A percentile compares a stretch with the other conserved stretches of the same genome.
Conservation (phyloP, 1,284 basidiomycete species). For the Trametes hirsuta region DNA sequence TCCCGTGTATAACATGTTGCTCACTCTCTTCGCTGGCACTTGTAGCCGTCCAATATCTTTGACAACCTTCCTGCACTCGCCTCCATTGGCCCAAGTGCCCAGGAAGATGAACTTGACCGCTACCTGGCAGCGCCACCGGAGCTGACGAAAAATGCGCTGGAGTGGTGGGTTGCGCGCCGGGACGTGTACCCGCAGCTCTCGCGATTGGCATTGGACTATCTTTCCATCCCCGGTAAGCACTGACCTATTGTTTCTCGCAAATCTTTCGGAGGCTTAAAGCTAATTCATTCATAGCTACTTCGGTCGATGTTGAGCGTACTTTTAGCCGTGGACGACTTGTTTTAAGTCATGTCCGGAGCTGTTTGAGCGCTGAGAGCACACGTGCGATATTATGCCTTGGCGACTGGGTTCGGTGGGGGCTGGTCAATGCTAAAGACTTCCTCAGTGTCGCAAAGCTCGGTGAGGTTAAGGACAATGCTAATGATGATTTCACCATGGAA, state of each 20-base stretch:
- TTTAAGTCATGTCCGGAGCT: conserved; percentile 34
- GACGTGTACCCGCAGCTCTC: conserved; percentile 32
- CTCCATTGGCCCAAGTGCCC: background rate
- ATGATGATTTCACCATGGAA: too few relatives aligned
- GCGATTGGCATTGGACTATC: conserved; percentile 36
- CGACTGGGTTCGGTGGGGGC: conserved; percentile 25
- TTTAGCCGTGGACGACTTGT: conserved; percentile 37
- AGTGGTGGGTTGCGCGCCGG: conserved; percentile 35
- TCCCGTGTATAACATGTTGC: background rate
- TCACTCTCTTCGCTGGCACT: background rate
- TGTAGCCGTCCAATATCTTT: conserved; percentile 3
- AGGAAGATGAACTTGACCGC: conserved; percentile 25
- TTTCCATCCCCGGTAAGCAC: conserved; percentile 37
- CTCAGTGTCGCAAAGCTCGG: background rate
- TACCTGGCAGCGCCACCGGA: conserved; percentile 30
- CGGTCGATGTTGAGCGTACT: conserved; percentile 36
- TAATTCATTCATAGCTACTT: conserved; percentile 25
- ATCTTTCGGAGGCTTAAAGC: background rate
- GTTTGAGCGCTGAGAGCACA: conserved; percentile 32
- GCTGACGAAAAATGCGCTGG: conserved; percentile 24
- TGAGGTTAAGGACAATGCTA: background rate
- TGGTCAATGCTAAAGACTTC: background rate
- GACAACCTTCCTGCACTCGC: background rate
- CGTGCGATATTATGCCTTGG: conserved; percentile 37
- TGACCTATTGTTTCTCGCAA: background rate